Evolutionary conservation across 2,329 filamentous ascomycete genomes (phyloP), one percentile per base, ranked within the genome.

Genomic region (Fusarium mundagurra): DNA sequence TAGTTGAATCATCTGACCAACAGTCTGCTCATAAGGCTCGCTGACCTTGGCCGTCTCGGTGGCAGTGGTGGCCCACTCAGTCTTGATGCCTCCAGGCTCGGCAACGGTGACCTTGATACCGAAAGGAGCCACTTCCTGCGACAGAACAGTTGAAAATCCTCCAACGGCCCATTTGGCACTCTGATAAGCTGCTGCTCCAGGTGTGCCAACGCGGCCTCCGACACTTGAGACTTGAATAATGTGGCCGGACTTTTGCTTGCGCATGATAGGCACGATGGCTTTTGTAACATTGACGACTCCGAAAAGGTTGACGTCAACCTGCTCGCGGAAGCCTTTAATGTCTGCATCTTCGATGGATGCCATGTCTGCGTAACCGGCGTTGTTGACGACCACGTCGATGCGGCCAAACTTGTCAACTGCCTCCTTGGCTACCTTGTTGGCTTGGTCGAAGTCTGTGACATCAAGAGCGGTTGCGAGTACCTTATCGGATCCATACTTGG

Each of bases 231-330:
- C 78, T 44, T 86, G 83, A 33, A 85, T 80, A 33, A 86, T 83
- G 31, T 81, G 78, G 69, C 81, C 67, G 5, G 72, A 74, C 7
- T 74, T 69, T 65, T 79, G 80, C 31, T 72, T 58, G 2, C 82
- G 77, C 71, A 85, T 73, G 0, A 83, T 77, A 5, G 82, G 80
- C 8, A 84, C 67, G 5, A 81, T 81, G 9, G 83, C 83, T 12
- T 82, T 84, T 10, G 88, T 90, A 2, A 90, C 86, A 50, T 87
- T 83, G 9, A 91, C 78, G 2, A 90, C 79, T 7, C 90, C 89
- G 64, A 88, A 90, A 76, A 91, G 88, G 75, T 92, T 91, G 67
- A 88, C 85, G 57, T 92, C 87, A 79, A 91, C 86, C 74, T 91
- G 86, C 6, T 79, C 84, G 5, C 85, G 83, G 47, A 88, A 85